Conservation (phyloP, 2,329 filamentous ascomycete genomes). For the Penicillium sp. region DNA sequence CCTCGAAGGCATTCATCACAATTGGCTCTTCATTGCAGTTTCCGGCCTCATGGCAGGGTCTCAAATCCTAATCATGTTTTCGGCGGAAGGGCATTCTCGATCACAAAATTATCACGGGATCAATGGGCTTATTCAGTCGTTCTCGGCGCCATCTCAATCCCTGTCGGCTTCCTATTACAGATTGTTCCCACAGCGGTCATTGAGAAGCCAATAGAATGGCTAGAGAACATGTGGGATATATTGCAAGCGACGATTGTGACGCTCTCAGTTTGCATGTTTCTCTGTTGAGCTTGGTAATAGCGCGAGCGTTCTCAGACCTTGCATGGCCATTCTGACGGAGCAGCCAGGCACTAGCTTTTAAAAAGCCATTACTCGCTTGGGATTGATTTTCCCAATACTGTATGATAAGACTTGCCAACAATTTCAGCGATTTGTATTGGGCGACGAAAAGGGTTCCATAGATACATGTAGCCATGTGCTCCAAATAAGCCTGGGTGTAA, state of each 20-base stretch:
- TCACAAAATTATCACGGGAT: conserved; percentile 47
- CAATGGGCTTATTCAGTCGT: conserved; percentile 57
- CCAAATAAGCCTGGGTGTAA: too few relatives aligned
- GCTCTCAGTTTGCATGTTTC: background rate
- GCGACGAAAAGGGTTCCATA: too few relatives aligned
- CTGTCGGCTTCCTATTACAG: conserved; percentile 38
- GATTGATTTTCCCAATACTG: conserved; percentile 30
- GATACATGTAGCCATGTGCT: background rate
- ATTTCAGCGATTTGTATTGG: conserved; percentile 37
- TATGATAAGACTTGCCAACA: conserved; percentile 33
- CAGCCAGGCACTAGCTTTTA: background rate
- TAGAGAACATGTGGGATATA: background rate
- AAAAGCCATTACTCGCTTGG: conserved; percentile 1
- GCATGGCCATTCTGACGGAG: background rate
- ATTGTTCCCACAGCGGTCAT: conserved; percentile 1
- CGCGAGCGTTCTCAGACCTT: background rate
- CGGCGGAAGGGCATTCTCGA: conserved; percentile 54
- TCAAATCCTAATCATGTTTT: conserved; percentile 58
- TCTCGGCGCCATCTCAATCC: conserved; percentile 49
- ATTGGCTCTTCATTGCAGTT: conserved; percentile 57
- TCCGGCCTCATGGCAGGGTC: conserved; percentile 56
- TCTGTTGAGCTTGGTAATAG: background rate
- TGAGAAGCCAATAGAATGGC: conserved; percentile 2
- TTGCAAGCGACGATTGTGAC: background rate
- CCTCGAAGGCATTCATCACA: conserved; percentile 55